Evolutionary conservation across 1,284 basidiomycete species (phyloP).

Genomic region (Pseudozyma pruni): DNA sequence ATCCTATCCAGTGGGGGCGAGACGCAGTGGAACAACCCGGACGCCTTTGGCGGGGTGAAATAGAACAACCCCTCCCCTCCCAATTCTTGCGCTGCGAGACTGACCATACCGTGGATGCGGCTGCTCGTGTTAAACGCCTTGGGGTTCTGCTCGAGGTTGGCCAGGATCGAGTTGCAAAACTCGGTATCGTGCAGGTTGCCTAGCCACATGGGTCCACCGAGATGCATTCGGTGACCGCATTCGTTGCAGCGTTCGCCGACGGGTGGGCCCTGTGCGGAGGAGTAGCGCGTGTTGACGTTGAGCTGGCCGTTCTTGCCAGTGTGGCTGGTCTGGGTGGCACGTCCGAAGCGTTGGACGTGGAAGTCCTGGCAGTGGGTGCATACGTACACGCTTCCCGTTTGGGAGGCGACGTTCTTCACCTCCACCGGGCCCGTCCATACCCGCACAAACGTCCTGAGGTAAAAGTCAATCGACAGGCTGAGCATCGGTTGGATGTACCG

Average conservation of each 20-base stretch:
- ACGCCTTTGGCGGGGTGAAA: constrained; percentile 85
- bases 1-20: constrained; percentile 46
- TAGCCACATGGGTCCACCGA: constrained; percentile 97
- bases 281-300: constrained; percentile 73
- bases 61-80: constrained; percentile 77
- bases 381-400: constrained; percentile 61
- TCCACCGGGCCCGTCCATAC: constrained; percentile 81
- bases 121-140: constrained; percentile 78
- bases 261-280: constrained; percentile 75
- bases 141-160: constrained; percentile 74
- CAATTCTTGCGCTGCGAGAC: constrained; percentile 85
- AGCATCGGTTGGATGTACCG: constrained; percentile 90
- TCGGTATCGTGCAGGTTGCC: constrained; percentile 82
- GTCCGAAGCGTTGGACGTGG: constrained; percentile 57
- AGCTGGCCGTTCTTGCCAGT: constrained; percentile 50
- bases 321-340: constrained; percentile 32
- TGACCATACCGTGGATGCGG: constrained; percentile 95
- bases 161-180: constrained; percentile 81
- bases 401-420: constrained; percentile 78
- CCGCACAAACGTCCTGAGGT: constrained; percentile 89
- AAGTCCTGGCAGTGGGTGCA: constrained; percentile 61
- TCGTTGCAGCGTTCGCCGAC: constrained; percentile 78
- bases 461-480: constrained; percentile 96
- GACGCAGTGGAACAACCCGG: constrained; percentile 81
- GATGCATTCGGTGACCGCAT: constrained; percentile 72